A percentile compares a stretch with the other conserved stretches of the same genome.
Conservation (phyloP, 1,284 basidiomycete species). For the Trichosporon faecale region DNA sequence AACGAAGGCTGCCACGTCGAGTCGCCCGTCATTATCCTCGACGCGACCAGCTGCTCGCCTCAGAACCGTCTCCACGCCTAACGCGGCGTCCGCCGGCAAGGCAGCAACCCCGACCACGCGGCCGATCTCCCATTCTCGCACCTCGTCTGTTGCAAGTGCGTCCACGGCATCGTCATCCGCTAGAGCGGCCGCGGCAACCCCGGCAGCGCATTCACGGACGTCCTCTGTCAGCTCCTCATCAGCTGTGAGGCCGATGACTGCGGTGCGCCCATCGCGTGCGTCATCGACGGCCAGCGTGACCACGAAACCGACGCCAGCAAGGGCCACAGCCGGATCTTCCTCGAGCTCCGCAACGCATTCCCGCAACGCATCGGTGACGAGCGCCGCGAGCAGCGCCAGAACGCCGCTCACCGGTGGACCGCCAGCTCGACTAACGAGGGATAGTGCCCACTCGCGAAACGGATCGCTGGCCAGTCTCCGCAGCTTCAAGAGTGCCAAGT, state of each 20-base stretch:
- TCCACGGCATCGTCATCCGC: background rate
- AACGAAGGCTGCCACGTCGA: background rate
- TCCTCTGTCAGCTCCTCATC: background rate
- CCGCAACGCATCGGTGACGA: conserved; percentile 1
- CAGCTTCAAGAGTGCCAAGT: background rate
- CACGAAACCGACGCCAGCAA: background rate
- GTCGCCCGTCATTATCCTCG: background rate
- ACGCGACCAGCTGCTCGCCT: background rate
- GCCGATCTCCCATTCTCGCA: background rate
- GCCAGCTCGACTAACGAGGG: background rate
- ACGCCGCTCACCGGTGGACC: background rate
- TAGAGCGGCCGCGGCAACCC: background rate
- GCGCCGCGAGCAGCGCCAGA: background rate
- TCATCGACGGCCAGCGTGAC: background rate
- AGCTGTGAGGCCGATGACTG: background rate
- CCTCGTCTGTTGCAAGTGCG: background rate
- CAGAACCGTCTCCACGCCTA: background rate
- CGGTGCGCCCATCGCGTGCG: background rate
- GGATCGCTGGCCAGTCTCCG: background rate
- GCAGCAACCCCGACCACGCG: background rate
- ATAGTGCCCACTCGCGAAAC: conserved; percentile 6
- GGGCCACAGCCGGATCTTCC: background rate
- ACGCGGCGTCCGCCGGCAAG: background rate
- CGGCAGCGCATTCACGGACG: background rate
- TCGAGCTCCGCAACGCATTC: background rate